Evolutionary conservation across 1,284 basidiomycete genomes (phyloP), one percentile per base, ranked within the genome.

Genomic region (Kalmanozyma brasiliensis): DNA sequence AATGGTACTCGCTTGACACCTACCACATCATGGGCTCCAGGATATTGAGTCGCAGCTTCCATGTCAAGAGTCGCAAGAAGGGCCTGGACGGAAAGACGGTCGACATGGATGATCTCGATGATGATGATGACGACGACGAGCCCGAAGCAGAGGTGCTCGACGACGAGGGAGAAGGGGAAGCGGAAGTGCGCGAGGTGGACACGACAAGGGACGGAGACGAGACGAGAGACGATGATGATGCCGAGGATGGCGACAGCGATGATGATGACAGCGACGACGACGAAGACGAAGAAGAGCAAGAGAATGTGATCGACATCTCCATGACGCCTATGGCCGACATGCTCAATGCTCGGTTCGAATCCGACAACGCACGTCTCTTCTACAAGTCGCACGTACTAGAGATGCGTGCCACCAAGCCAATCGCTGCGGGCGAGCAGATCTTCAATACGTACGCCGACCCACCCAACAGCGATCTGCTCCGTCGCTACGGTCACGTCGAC

Each of bases 251-350:
- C 9, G 63, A 66, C 16, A 55, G 56, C 4, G 70, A 56, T 4
- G 69, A 74, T n/a, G 73, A 71, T 9, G 55, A 58, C n/a, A 57
- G 57, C n/a, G 45, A 51, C n/a, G 48, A 52, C 8, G 52, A 56
- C 6, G 58, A 59, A 0, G 66, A 68, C 1, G 66, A 66, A 29
- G 69, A 75, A 26, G 65, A 75, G 46, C 24, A 46, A 20, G 73
- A 75, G 24, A 65, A 75, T 19, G 84, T 88, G 1, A 85, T 87
- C 1, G 88, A 92, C 68, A 89, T 93, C 10, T 89, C 91, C 0
- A 96, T 98, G 94, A 91, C 98, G 1, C 95, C 95, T 0, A 90
- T 98, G 86, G 96, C 95, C 1, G 95, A 98, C 82, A 89, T 98
- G 86, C 85, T 84, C 33, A 82, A 82, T 42, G 79, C 80, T 1